Base-by-base conservation (phyloP, 2,329 filamentous ascomycete genomes). In the Dactylonectria macrodidyma region DNA sequence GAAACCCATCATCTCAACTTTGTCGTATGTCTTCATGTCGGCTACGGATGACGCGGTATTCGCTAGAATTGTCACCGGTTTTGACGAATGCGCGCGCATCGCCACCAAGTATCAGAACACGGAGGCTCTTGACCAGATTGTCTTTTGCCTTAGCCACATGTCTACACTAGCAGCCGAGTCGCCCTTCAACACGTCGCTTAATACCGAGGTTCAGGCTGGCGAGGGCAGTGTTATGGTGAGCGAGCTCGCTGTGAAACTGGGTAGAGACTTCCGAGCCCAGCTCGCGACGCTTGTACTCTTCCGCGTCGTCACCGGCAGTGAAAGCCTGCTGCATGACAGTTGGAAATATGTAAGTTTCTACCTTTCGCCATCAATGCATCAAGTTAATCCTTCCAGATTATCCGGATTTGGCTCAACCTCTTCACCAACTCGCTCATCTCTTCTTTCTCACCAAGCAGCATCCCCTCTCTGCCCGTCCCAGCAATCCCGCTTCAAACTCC, bases 11-110 rank as follows among this genome's bases (percentile, higher is more conserved):
- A 88, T 99, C 44, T 95, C 96, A 3, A 98, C 97, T 0, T 85
- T 99, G 62, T 97, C 96, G 12, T 99, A 98, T 78, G 96, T 99
- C 3, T 99, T 99, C 84, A 97, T 98, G 92, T 98, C 95, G 41
- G 97, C 97, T 16, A 97, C 95, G 0, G 97, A 99, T 77, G 96
- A 99, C 79, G 88, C 95, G 0, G 96, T 99, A 3, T 99, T 97
- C 78, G 94, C 94, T 41, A 90, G 96, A 67, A 93, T 99, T 19
- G 94, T 98, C 33, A 93, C 93, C 55, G 96, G 96, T 2, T 99
- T 99, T 77, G 94, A 97, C 75, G 95, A 99, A 80, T 98, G 95
- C 79, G 95, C 96, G 19, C 92, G 94, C 67, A 97, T 99, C 72
- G 95, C 96, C 6, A 91, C 94, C 8, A 93, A 91, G 76, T 95